phyloP scores from a whole-genome alignment of 2,329 filamentous ascomycete genomes.

The Pseudogymnoascus sp. region DNA sequence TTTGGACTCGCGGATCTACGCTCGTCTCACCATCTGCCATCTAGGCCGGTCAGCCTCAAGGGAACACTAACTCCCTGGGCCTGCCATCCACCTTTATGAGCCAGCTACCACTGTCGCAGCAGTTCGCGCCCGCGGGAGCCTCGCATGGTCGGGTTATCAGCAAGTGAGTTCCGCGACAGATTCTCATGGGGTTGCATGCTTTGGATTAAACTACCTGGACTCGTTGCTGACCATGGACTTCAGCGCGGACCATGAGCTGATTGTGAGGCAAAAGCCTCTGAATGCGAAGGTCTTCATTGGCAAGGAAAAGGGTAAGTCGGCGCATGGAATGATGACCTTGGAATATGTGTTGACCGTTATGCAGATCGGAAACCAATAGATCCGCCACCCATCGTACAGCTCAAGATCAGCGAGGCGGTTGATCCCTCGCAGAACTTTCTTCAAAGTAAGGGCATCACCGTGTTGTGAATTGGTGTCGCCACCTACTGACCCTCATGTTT shows the following conservation, averaged over 20 bases:
- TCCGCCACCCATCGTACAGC: conserved; percentile 76
- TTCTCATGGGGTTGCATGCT: neutral
- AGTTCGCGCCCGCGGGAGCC: conserved; percentile 23
- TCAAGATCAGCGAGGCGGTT: conserved; percentile 44
- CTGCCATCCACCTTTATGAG: conserved; percentile 15
- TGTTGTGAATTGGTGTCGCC: conserved; percentile 16
- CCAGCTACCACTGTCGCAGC: conserved; percentile 18
- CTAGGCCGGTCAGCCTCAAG: neutral
- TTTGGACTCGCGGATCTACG: neutral
- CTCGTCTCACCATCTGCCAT: neutral
- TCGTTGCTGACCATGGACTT: conserved; percentile 24
- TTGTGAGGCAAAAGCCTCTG: conserved; percentile 60
- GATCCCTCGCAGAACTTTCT: conserved; percentile 44
- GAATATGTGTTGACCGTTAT: conserved; percentile 13
- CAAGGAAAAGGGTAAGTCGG: conserved; percentile 63
- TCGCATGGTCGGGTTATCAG: conserved; percentile 20
- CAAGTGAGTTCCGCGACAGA: conserved; percentile 18
- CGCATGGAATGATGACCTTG: neutral
- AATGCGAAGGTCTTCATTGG: conserved; percentile 62
- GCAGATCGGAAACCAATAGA: conserved; percentile 80
- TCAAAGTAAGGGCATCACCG: conserved; percentile 47
- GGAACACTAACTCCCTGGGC: neutral
- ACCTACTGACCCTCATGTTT: conserved; percentile 14
- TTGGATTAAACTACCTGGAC: neutral
- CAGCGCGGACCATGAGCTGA: conserved; percentile 51